phyloP scores from a whole-genome alignment of 1,284 basidiomycete species.

The Malassezia psittaci region DNA sequence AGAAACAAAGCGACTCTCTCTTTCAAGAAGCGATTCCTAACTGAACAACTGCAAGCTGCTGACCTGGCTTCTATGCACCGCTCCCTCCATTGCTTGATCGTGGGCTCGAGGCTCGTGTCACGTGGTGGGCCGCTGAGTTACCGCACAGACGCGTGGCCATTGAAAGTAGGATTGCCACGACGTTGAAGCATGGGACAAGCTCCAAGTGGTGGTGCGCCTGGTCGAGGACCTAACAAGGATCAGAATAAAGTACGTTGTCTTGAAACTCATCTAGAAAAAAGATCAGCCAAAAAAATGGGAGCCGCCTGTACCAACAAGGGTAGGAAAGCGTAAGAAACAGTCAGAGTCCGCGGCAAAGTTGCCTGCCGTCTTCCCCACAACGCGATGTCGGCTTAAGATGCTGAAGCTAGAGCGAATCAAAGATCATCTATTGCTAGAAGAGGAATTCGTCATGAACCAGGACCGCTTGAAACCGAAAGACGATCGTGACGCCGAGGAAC shows the following conservation, averaged over 20 bases:
- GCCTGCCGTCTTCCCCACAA: constrained; percentile 84
- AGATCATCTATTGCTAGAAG: constrained; percentile 92
- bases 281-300: constrained; percentile 80
- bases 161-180: constrained; percentile 1
- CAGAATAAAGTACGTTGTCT: constrained; percentile 19
- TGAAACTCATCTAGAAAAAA: constrained; percentile 52
- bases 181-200: constrained; percentile 29
- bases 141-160: constrained; percentile 9
- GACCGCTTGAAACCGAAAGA: constrained; percentile 59
- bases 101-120: not conserved
- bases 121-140: not conserved
- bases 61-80: too few relatives aligned
- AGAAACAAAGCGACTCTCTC: too few relatives aligned
- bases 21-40: too few relatives aligned
- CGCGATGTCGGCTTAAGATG: constrained; percentile 86
- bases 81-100: too few relatives aligned
- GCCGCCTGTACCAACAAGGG: constrained; percentile 89
- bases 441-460: constrained; percentile 94
- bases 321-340: constrained; percentile 88
- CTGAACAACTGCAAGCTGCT: too few relatives aligned
- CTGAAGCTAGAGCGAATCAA: constrained; percentile 96
- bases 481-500: constrained; percentile 91
- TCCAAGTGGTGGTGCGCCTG: constrained; percentile 32
- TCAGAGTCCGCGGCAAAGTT: constrained; percentile 84
- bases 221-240: constrained; percentile 31